Base-by-base conservation (phyloP, 139 green algal species). In the Auxenochlorella pyrenoidosa region DNA sequence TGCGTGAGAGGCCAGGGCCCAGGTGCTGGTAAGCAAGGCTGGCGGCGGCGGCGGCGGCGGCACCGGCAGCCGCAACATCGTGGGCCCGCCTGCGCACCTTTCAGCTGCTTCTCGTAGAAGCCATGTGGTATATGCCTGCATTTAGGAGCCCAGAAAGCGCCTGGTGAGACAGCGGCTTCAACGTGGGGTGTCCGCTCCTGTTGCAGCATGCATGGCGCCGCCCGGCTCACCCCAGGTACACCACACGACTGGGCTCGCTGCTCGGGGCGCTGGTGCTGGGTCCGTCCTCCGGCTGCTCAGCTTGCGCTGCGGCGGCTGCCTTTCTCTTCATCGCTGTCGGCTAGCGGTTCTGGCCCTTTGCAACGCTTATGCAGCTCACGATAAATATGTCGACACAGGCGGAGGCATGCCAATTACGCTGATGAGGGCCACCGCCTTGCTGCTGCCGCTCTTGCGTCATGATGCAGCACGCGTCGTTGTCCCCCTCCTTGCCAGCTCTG, bases 81-180 rank as follows among this genome's bases (percentile, higher is more conserved):
- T 44, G 22, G 54, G 15, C 24, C 36, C 30, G 22, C 44, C 13
- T 34, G 24, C 80, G 28, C 66, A 97, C 96, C 96, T 87, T 96
- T 94, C 83, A 99, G 85, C 78, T 98, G 82, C 38, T 95, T 92
- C 89, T 99, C 96, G 66, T 95, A 99, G 59, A 99, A 98, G 1
- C 96, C 96, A 79, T 98, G 96, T 0, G 96, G 96, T 22, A 98
- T 19, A 65, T 98, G 95, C 82, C 96, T 98, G 90, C 78, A 36
- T 16, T n/a, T 0, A 59, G 41, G 32, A 28, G n/a, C 5, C 4
- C 51, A 5, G 63, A 12, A 75, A 36, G 41, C 59, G 36, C 60
- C 18, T 43, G n/a, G 41, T 44, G 43, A 79, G 38, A 40, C 54
- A 21, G 68, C 32, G 43, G 58, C 58, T 65, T 15, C 6, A 10